phyloP scores from a whole-genome alignment of 352 stramenopile species.

The Globisporangium takayamanum region DNA sequence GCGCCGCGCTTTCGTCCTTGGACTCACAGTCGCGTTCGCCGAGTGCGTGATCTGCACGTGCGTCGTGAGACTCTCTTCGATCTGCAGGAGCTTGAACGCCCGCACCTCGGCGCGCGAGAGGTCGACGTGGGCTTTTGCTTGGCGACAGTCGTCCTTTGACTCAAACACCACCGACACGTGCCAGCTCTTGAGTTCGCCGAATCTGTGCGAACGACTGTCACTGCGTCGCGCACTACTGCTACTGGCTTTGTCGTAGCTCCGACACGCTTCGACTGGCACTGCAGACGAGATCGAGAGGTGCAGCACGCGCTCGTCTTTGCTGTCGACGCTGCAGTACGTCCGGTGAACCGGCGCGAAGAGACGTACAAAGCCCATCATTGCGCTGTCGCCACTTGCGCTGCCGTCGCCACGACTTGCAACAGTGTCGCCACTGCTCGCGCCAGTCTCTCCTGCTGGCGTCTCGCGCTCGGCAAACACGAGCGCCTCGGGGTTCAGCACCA shows the following conservation, averaged over 20 bases:
- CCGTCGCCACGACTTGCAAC: too few relatives aligned
- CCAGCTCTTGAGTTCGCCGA: conserved; percentile 36
- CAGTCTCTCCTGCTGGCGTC: conserved; percentile 1
- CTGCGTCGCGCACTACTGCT: background rate
- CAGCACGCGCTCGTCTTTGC: conserved; percentile 65
- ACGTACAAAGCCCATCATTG: conserved; percentile 32
- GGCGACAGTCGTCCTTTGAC: conserved; percentile 47
- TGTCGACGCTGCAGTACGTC: conserved; percentile 58
- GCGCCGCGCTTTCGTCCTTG: conserved; percentile 20
- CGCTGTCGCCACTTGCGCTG: conserved; percentile 18
- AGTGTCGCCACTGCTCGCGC: conserved; percentile 4
- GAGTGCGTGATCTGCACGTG: conserved; percentile 59
- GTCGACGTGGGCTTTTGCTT: conserved; percentile 67
- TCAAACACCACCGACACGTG: conserved; percentile 62
- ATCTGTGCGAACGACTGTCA: background rate
- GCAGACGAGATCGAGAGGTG: conserved; percentile 61
- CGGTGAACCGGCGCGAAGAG: conserved; percentile 69
- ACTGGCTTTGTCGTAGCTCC: conserved; percentile 39
- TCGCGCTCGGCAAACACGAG: conserved; percentile 53
- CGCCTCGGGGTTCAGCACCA: conserved; percentile 75
- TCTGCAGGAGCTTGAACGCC: conserved; percentile 72
- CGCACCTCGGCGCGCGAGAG: conserved; percentile 68
- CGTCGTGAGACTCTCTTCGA: conserved; percentile 58
- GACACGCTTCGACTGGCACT: conserved; percentile 47
- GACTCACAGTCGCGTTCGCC: conserved; percentile 12